Base-by-base conservation (phyloP, 306 rosid genomes). In the Cucurbita ficifolia region DNA sequence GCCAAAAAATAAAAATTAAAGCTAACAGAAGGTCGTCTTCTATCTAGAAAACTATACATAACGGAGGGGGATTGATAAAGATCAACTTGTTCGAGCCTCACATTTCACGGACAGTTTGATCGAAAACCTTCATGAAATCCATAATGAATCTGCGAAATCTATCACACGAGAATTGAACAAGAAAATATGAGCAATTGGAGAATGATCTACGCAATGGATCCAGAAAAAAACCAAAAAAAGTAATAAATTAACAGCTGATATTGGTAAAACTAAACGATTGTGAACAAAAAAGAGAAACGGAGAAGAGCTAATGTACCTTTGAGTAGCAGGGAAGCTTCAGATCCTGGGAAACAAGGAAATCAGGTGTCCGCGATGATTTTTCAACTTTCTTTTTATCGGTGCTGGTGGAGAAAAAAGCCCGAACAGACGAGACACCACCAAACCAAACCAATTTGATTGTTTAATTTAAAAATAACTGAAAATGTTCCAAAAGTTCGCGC, bases 31-130 rank as follows among this genome's bases (percentile, higher is more conserved):
- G 5, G 56, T 19, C n/a, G 64, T 17, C n/a, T 7, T 13, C 19
- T 39, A 58, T 62, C 45, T 40, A 76, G 21, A 60, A 19, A 12
- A 1, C 12, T 39, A 38, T 16, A 62, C 0, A 19, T 16, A 52
- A 4, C 42, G 56, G 54, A 17, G 64, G 29, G 14, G 58, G 33
- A 80, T 64, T 79, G 40, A 77, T 38, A 60, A 75, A 48, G 75
- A 53, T 49, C 6, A 46, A 65, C 61, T 50, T 16, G 33, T 57
- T 42, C 2, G 75, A 81, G 75, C 75, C 89, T 84, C 75, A 86
- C 97, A 95, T 89, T 95, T 95, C 99, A 76, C 97, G 95, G 80
- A 95, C 99, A 36, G 99, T 95, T 81, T 95, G 99, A 89, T 95
- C 99, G 82, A 95, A 73, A 43, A 88, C 99, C 90, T 95, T 95